Evolutionary conservation across 495 filamentous ascomycete genomes (phyloP).

Genomic region (Amniculicola lignicola): DNA sequence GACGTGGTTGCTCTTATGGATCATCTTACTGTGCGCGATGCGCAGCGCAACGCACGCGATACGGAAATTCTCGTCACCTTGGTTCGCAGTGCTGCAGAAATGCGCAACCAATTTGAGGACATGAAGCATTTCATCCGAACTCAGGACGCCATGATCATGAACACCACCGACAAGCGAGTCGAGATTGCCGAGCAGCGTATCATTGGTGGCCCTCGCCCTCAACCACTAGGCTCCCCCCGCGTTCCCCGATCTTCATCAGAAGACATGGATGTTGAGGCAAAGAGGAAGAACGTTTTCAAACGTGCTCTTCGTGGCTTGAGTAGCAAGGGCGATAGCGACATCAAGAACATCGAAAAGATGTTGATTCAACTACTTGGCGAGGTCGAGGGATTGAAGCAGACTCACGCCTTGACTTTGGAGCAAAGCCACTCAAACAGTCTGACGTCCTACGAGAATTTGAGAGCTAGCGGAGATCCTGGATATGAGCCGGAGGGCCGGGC

Average conservation of each 20-base stretch:
- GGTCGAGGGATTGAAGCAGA: constrained; percentile 80
- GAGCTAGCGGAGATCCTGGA: constrained; percentile 56
- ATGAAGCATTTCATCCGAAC: constrained; percentile 89
- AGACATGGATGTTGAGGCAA: constrained; percentile 65
- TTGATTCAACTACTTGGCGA: constrained; percentile 85
- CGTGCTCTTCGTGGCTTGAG: constrained; percentile 86
- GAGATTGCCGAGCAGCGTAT: constrained; percentile 77
- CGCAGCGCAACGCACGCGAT: constrained; percentile 91
- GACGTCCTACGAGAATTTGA: constrained; percentile 54
- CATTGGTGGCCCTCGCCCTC: constrained; percentile 83
- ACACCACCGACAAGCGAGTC: constrained; percentile 77
- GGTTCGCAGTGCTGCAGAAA: constrained; percentile 90
- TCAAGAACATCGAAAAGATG: constrained; percentile 93
- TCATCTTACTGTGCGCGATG: constrained; percentile 94
- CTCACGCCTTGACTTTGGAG: constrained; percentile 38
- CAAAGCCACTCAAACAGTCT: constrained; percentile 39
- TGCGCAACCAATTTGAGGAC: constrained; percentile 95
- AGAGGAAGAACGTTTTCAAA: constrained; percentile 85
- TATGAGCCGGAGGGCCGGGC: constrained; percentile 83
- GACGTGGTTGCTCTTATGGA: constrained; percentile 98
- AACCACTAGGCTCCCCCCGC: constrained; percentile 61
- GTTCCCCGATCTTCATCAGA: constrained; percentile 56
- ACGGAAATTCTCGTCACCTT: constrained; percentile 95
- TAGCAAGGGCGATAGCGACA: constrained; percentile 79
- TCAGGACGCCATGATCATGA: constrained; percentile 79